These are phyloP conservation scores for Cryptococcus amylolentus DNA, from an alignment of 1,284 basidiomycete genomes.

Conservation along the genomic window DNA sequence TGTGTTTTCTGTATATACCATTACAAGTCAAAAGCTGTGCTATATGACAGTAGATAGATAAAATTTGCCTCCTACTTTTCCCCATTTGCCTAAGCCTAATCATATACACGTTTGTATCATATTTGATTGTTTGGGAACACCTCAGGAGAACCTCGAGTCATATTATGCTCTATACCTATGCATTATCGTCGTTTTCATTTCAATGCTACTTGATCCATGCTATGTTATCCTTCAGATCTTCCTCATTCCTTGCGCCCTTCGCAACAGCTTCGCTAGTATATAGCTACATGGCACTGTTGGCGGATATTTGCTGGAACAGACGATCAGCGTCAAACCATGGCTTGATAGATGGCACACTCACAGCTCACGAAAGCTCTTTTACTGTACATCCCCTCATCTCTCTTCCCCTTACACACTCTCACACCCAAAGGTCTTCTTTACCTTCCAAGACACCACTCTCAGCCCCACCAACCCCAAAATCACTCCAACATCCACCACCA, in stretches of 20 bases:
- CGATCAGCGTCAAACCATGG: background rate
- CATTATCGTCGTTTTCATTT: background rate
- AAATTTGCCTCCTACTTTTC: background rate
- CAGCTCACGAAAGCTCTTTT: background rate
- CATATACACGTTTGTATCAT: background rate
- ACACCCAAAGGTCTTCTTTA: constrained; percentile 47
- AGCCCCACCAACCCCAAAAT: constrained; percentile 49
- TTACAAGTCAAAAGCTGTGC: too few species aligned
- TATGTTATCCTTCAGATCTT: background rate
- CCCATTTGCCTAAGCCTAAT: background rate
- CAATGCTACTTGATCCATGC: background rate
- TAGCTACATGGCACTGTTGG: background rate
- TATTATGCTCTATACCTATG: background rate
- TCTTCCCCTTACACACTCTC: constrained; percentile 16
- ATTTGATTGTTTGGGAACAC: background rate
- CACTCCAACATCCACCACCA: constrained; percentile 52
- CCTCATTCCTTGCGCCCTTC: too few species aligned
- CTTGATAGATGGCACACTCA: too few species aligned
- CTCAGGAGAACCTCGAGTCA: too few species aligned
- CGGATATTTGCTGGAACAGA: too few species aligned
- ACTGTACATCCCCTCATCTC: background rate
- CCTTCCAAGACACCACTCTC: constrained; percentile 41
- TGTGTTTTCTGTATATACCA: background rate
- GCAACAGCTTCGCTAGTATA: background rate
- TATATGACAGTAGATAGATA: too few species aligned